These are phyloP conservation scores for Coemansia sp. DNA, from an alignment of 192 early-diverging fungal species.

Conservation along the genomic window DNA sequence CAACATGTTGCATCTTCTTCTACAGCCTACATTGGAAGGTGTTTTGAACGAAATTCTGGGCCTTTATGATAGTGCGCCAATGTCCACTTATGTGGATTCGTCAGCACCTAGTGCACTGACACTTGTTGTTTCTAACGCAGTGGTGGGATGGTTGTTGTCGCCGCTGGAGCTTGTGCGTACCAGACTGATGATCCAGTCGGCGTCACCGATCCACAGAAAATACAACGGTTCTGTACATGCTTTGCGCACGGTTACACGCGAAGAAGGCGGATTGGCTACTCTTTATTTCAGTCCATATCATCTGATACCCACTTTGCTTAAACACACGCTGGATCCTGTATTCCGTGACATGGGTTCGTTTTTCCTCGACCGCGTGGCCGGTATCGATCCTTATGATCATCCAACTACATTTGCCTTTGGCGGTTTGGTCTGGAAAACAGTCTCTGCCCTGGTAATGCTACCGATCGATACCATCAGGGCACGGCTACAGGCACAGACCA, in stretches of 20 bases:
- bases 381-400: constrained; percentile 58
- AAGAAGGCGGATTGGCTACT: constrained; percentile 70
- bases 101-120: constrained; percentile 66
- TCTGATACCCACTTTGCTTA: constrained; percentile 75
- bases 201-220: constrained; percentile 71
- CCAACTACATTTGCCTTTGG: constrained; percentile 63
- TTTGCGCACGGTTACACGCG: constrained; percentile 69
- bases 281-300: constrained; percentile 71
- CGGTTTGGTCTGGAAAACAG: constrained; percentile 66
- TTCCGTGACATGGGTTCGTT: constrained; percentile 66
- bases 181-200: constrained; percentile 81
- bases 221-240: constrained; percentile 82
- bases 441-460: constrained; percentile 72
- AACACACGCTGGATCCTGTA: constrained; percentile 74
- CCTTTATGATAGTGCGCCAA: constrained; percentile 75
- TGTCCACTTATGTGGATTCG: constrained; percentile 65
- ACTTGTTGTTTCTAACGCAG: constrained; percentile 67
- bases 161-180: constrained; percentile 91
- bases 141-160: constrained; percentile 78
- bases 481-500: constrained; percentile 80
- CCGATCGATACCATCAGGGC: constrained; percentile 88
- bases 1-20: constrained; percentile 67
- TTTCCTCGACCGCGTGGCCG: constrained; percentile 66
- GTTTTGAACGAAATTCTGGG: constrained; percentile 86
- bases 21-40: constrained; percentile 87